A percentile compares a stretch with the other conserved stretches of the same genome.
Evolutionary conservation across 106 monocot species (phyloP).

Genomic region (Dioscorea dumetorum): DNA sequence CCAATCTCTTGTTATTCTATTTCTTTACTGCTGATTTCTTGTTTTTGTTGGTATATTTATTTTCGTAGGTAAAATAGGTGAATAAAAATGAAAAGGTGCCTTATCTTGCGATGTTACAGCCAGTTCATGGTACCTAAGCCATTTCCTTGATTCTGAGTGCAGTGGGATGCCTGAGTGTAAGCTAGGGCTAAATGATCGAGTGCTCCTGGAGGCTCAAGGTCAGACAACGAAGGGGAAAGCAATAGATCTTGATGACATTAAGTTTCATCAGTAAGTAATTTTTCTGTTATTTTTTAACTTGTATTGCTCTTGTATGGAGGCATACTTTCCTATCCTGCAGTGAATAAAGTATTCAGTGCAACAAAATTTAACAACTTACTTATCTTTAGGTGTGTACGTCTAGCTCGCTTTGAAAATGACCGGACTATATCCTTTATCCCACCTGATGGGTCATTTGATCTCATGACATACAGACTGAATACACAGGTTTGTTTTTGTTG

Average conservation of each 20-base stretch:
- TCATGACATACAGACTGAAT: constrained; percentile 97
- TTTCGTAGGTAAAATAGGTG: too few relatives aligned
- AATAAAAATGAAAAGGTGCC: too few relatives aligned
- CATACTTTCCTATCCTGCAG: too few relatives aligned
- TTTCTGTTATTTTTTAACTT: too few relatives aligned
- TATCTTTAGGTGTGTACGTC: constrained; percentile 71
- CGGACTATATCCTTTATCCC: constrained; percentile 98
- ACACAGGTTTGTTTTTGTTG: constrained; percentile 54
- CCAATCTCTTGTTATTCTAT: too few relatives aligned
- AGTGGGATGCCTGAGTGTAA: constrained; percentile 99
- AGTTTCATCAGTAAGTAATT: constrained; percentile 82
- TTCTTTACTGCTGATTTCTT: too few relatives aligned
- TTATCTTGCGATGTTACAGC: too few relatives aligned
- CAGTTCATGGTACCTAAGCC: too few relatives aligned
- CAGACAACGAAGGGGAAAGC: constrained; percentile 92
- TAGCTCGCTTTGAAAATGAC: constrained; percentile 98
- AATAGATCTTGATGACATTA: constrained; percentile 97
- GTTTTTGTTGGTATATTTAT: too few relatives aligned
- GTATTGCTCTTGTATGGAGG: too few relatives aligned
- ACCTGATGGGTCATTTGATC: constrained; percentile 93
- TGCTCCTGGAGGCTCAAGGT: constrained; percentile 95
- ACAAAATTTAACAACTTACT: too few relatives aligned
- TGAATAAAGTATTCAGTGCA: too few relatives aligned
- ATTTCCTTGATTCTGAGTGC: constrained; percentile 12
- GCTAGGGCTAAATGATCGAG: constrained; percentile 89